Evolutionary conservation across 1,284 basidiomycete genomes (phyloP).

Genomic region (Pseudozyma sp.): DNA sequence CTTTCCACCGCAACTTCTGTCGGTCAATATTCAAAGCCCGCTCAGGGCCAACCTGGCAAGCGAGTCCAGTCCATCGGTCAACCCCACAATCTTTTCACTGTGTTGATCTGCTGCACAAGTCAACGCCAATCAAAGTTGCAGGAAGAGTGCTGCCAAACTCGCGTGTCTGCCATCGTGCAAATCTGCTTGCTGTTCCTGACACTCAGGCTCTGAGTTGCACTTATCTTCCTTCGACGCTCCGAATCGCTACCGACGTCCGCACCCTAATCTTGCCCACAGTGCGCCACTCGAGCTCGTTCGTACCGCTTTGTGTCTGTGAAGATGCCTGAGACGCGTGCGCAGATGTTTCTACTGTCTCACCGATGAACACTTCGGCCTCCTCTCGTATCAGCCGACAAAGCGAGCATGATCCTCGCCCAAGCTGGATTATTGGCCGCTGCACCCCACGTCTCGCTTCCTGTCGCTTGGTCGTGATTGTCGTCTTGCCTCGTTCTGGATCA

Average conservation of each 20-base stretch:
- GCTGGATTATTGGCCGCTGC: background rate
- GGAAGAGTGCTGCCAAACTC: no score
- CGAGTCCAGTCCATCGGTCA: background rate
- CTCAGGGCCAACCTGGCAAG: background rate
- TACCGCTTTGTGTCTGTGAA: background rate
- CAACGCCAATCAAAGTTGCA: no score
- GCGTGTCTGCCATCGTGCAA: no score
- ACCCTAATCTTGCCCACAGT: background rate
- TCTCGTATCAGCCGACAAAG: background rate
- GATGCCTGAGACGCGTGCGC: background rate
- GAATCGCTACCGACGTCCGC: slow-evolving; percentile 25
- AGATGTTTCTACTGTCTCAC: slow-evolving; percentile 2
- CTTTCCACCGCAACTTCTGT: background rate
- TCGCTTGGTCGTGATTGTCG: slow-evolving; percentile 6
- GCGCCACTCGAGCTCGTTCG: background rate
- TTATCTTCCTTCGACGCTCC: slow-evolving; percentile 14
- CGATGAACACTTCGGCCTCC: background rate
- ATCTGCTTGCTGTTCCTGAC: background rate
- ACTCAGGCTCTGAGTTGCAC: background rate
- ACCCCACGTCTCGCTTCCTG: slow-evolving; percentile 15
- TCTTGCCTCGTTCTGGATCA: background rate
- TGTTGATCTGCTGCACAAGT: background rate
- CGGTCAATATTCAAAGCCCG: background rate
- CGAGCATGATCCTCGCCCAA: background rate
- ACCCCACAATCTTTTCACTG: background rate